phyloP scores from a whole-genome alignment of 2,329 filamentous ascomycete genomes.

The Biscogniauxia sp. region DNA sequence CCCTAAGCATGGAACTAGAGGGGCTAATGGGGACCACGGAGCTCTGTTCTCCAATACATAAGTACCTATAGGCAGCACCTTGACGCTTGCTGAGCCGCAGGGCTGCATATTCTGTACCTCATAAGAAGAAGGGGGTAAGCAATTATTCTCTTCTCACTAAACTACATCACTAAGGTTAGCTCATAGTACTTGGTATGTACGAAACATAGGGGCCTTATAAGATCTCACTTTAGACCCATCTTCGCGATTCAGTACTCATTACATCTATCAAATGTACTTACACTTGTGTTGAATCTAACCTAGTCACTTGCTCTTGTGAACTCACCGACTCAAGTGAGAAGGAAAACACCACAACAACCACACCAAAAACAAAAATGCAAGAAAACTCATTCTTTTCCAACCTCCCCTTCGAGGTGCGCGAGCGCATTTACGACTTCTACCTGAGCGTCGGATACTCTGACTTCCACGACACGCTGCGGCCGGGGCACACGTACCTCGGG shows the following conservation, averaged over 20 bases:
- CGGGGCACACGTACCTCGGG: constrained; percentile 17
- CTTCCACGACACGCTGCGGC: constrained; percentile 24
- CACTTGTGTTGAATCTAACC: too few relatives aligned
- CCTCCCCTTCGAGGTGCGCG: constrained; percentile 23
- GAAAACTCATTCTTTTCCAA: constrained; percentile 16
- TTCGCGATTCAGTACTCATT: too few relatives aligned
- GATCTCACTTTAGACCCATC: too few relatives aligned
- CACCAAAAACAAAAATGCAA: not conserved
- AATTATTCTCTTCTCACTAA: not conserved
- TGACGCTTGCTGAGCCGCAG: not conserved
- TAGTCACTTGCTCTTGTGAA: too few relatives aligned
- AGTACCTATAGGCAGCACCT: too few relatives aligned
- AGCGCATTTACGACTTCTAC: constrained; percentile 27
- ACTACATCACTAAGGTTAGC: too few relatives aligned
- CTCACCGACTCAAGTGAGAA: too few relatives aligned
- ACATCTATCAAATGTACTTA: too few relatives aligned
- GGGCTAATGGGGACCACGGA: not conserved
- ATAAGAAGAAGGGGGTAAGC: not conserved
- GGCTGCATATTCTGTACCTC: not conserved
- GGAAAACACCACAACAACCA: too few relatives aligned
- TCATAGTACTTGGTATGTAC: too few relatives aligned
- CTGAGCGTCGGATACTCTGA: constrained; percentile 19
- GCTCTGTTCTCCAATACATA: too few relatives aligned
- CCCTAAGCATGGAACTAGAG: not conserved
- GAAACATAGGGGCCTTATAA: too few relatives aligned